Percentiles rank a stretch among this genome's conserved stretches.
These are phyloP conservation scores for Nicotiana rustica DNA, from an alignment of 305 asterid species.

Conservation along the genomic window DNA sequence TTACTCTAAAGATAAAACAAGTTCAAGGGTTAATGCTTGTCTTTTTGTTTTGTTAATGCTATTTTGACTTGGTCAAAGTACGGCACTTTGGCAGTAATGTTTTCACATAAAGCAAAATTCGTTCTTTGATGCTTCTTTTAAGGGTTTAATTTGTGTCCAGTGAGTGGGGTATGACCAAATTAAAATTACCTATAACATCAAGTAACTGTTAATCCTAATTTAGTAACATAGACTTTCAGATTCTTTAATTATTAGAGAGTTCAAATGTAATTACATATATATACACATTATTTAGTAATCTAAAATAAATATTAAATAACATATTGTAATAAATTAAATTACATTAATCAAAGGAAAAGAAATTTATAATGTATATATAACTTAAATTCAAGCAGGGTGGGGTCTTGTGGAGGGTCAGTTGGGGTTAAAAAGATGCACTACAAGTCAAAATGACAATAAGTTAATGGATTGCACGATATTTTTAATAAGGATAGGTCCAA, in stretches of 20 bases:
- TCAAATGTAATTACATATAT: no score
- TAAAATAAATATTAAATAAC: no score
- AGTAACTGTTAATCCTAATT: neutral
- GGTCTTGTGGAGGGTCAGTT: neutral
- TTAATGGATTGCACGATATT: conserved; percentile 5
- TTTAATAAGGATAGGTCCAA: neutral
- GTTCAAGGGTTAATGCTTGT: neutral
- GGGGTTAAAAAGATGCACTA: neutral
- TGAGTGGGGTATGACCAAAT: neutral
- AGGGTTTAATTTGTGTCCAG: neutral
- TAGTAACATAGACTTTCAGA: neutral
- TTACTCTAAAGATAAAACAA: conserved; percentile 17
- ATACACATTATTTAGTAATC: no score
- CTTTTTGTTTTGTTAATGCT: conserved; percentile 6
- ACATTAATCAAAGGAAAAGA: no score
- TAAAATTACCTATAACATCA: neutral
- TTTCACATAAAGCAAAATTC: neutral
- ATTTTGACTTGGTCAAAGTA: conserved; percentile 1
- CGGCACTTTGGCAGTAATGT: neutral
- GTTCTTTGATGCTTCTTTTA: neutral
- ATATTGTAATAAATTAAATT: no score
- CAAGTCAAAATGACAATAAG: conserved; percentile 2
- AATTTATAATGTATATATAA: no score
- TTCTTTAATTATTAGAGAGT: no score
- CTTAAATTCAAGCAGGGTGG: neutral